phyloP scores from a whole-genome alignment of 2,329 filamentous ascomycete genomes.

The Fusarium xyrophilum region DNA sequence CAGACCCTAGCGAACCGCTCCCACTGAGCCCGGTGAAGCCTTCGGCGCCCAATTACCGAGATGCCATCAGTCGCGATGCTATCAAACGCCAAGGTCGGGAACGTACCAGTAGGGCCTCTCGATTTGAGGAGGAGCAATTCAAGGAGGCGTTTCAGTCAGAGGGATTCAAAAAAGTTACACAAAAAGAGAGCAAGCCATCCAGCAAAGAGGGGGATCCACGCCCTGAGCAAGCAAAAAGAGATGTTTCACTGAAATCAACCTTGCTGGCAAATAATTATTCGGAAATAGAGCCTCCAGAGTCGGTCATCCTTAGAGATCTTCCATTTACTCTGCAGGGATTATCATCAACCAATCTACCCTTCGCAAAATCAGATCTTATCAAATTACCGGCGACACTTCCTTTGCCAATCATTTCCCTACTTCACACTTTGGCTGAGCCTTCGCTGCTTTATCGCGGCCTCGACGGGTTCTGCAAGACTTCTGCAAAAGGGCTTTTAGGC shows the following conservation, averaged over 20 bases:
- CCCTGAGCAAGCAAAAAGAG: slow-evolving; percentile 50
- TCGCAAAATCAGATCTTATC: slow-evolving; percentile 71
- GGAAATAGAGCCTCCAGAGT: slow-evolving; percentile 68
- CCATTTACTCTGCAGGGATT: slow-evolving; percentile 93
- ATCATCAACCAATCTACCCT: slow-evolving; percentile 83
- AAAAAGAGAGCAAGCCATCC: slow-evolving; percentile 49
- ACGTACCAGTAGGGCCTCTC: slow-evolving; percentile 46
- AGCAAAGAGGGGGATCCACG: slow-evolving; percentile 47
- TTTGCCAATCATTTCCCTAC: slow-evolving; percentile 81
- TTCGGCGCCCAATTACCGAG: slow-evolving; percentile 48
- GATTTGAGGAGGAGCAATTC: slow-evolving; percentile 57
- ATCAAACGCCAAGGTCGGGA: slow-evolving; percentile 50
- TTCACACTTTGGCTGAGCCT: slow-evolving; percentile 91
- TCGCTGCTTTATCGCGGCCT: slow-evolving; percentile 88
- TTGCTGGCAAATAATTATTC: slow-evolving; percentile 64
- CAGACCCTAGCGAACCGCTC: slow-evolving; percentile 60
- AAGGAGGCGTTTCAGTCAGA: slow-evolving; percentile 63
- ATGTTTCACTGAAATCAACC: slow-evolving; percentile 64
- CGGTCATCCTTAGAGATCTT: slow-evolving; percentile 75
- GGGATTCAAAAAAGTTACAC: slow-evolving; percentile 55
- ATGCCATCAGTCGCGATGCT: slow-evolving; percentile 48
- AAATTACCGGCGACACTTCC: slow-evolving; percentile 82
- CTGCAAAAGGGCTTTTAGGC: slow-evolving; percentile 82
- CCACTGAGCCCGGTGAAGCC: slow-evolving; percentile 54
- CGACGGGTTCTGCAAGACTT: slow-evolving; percentile 80